Evolutionary conservation across 495 filamentous ascomycete genomes (phyloP).

Genomic region (Lophiostoma macrostomum): DNA sequence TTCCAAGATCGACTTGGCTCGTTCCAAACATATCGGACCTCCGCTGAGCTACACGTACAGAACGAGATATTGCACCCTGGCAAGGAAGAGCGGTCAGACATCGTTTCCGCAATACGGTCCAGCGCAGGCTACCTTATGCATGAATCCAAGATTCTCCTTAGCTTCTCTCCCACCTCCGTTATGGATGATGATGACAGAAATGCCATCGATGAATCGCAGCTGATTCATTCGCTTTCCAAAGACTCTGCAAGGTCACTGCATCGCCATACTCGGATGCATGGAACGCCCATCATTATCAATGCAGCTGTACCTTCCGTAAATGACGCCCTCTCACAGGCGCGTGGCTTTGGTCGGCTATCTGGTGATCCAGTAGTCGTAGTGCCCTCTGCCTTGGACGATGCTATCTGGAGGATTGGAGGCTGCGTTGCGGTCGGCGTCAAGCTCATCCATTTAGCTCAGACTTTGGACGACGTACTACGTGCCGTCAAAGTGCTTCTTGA

Average conservation of each 20-base stretch:
- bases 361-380: constrained; percentile 80
- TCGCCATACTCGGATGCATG: constrained; percentile 66
- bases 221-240: constrained; percentile 73
- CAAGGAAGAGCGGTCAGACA: constrained; percentile 88
- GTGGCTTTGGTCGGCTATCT: constrained; percentile 76
- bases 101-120: constrained; percentile 77
- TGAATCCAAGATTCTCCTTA: constrained; percentile 79
- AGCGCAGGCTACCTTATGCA: constrained; percentile 78
- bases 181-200: constrained; percentile 70
- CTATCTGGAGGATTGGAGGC: constrained; percentile 86
- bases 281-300: constrained; percentile 81
- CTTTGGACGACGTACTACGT: constrained; percentile 64
- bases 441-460: constrained; percentile 70
- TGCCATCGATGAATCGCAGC: constrained; percentile 66
- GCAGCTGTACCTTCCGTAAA: constrained; percentile 84
- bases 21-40: constrained; percentile 96
- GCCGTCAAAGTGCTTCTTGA: constrained; percentile 81
- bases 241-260: constrained; percentile 69
- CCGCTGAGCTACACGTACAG: constrained; percentile 80
- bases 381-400: constrained; percentile 82
- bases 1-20: constrained; percentile 95
- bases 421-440: constrained; percentile 81
- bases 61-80: constrained; percentile 90
- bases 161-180: constrained; percentile 73
- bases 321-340: constrained; percentile 72